These are phyloP conservation scores for Teratosphaeriaceae sp. DNA, from an alignment of 2,329 filamentous ascomycete genomes.

Conservation along the genomic window DNA sequence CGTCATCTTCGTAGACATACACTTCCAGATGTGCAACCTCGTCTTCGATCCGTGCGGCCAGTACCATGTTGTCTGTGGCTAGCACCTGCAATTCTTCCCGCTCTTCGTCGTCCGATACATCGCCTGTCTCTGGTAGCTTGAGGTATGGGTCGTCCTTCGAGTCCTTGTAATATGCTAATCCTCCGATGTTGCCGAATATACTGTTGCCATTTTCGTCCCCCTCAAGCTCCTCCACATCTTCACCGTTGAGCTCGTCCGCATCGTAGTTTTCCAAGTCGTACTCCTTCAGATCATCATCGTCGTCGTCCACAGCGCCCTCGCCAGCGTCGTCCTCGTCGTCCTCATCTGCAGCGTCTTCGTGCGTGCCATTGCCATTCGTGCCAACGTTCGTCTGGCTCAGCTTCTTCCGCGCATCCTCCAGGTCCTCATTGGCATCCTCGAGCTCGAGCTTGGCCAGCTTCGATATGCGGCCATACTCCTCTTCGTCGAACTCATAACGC, in stretches of 20 bases:
- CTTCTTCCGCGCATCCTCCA: constrained; percentile 59
- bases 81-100: constrained; percentile 90
- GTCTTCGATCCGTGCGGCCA: constrained; percentile 92
- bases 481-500: constrained; percentile 46
- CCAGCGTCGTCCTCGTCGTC: constrained; percentile 40
- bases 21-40: constrained; percentile 51
- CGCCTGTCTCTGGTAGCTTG: constrained; percentile 66
- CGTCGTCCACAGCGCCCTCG: constrained; percentile 13
- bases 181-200: constrained; percentile 95
- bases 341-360: constrained; percentile 64
- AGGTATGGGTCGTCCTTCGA: constrained; percentile 97
- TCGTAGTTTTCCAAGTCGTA: constrained; percentile 97
- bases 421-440: constrained; percentile 83
- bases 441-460: constrained; percentile 58
- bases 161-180: constrained; percentile 85
- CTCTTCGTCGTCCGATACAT: constrained; percentile 68
- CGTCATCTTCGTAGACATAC: constrained; percentile 87
- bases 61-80: constrained; percentile 83
- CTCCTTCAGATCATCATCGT: constrained; percentile 77
- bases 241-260: constrained; percentile 49
- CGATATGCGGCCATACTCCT: constrained; percentile 45
- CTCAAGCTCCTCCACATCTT: constrained; percentile 51
- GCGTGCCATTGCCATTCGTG: constrained; percentile 18
- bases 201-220: constrained; percentile 53
- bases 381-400: constrained; percentile 28